Conservation (phyloP, 164 flowering plant species). For the Magnolia sinica region DNA sequence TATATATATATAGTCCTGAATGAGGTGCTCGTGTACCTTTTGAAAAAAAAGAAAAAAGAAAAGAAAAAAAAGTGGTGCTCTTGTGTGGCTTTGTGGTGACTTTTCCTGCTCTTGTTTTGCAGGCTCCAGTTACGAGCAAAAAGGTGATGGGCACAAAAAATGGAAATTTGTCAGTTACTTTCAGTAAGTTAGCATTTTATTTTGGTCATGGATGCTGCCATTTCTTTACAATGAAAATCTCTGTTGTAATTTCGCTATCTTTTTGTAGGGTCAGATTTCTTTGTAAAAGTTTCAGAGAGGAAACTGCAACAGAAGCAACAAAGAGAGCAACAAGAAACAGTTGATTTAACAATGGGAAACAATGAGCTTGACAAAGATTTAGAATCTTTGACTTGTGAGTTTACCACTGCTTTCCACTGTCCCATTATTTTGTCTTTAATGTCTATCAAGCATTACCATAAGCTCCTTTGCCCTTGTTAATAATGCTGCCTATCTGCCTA, state of each 20-base stretch:
- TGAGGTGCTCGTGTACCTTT: neutral
- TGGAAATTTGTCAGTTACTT: constrained; percentile 19
- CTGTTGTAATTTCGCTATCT: neutral
- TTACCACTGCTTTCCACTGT: neutral
- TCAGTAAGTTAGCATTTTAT: constrained; percentile 24
- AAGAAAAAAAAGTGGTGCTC: neutral
- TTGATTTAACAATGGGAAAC: constrained; percentile 20
- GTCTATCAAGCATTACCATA: neutral
- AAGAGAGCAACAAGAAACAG: constrained; percentile 13
- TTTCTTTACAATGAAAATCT: neutral
- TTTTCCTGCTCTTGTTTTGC: constrained; percentile 22
- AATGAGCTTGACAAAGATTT: constrained; percentile 14
- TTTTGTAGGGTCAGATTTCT: constrained; percentile 36
- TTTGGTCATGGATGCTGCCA: neutral
- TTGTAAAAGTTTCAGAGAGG: constrained; percentile 33
- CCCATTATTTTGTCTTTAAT: neutral
- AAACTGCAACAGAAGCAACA: constrained; percentile 23
- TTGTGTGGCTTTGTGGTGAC: constrained; percentile 10
- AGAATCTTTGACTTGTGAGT: constrained; percentile 27
- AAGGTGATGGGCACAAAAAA: constrained; percentile 18
- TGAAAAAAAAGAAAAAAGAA: too few species aligned
- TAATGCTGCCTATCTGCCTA: neutral
- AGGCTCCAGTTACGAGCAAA: constrained; percentile 26
- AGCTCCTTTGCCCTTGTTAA: neutral
- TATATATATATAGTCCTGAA: neutral